phyloP scores from a whole-genome alignment of 2,329 filamentous ascomycete species.

The Diaporthe longicolla region DNA sequence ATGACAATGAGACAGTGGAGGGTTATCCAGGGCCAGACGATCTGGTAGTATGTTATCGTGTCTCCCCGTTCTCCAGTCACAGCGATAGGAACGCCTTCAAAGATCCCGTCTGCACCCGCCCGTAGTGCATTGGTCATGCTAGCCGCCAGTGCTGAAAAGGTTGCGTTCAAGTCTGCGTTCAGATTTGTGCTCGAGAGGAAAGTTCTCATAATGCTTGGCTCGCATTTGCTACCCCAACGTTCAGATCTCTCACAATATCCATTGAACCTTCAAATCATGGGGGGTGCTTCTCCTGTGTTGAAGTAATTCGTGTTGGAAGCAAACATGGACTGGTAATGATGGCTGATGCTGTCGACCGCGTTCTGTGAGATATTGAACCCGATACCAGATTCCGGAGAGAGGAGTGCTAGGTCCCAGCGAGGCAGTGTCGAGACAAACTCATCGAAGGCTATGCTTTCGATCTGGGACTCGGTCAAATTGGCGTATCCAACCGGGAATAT shows the following conservation, averaged over 20 bases:
- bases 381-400: background rate
- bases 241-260: background rate
- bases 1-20: constrained; percentile 23
- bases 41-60: constrained; percentile 13
- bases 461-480: background rate
- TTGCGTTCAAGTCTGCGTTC: background rate
- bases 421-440: background rate
- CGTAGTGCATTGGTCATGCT: constrained; percentile 36
- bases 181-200: constrained; percentile 17
- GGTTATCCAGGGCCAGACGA: constrained; percentile 37
- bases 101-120: background rate
- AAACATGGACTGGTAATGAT: constrained; percentile 9
- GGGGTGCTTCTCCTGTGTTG: background rate
- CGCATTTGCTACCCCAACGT: background rate
- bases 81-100: background rate
- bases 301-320: background rate
- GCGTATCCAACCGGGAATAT: too few relatives aligned
- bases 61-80: background rate
- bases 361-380: background rate
- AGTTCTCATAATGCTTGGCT: constrained; percentile 6
- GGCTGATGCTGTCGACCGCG: constrained; percentile 25
- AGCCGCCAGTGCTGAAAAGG: constrained; percentile 20
- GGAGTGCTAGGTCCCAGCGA: constrained; percentile 1
- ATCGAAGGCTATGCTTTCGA: constrained; percentile 9
- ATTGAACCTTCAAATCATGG: background rate